A percentile compares a stretch with the other conserved stretches of the same genome.
Conservation (phyloP, 2,329 filamentous ascomycete genomes). For the Chalaropsis thielavioides region DNA sequence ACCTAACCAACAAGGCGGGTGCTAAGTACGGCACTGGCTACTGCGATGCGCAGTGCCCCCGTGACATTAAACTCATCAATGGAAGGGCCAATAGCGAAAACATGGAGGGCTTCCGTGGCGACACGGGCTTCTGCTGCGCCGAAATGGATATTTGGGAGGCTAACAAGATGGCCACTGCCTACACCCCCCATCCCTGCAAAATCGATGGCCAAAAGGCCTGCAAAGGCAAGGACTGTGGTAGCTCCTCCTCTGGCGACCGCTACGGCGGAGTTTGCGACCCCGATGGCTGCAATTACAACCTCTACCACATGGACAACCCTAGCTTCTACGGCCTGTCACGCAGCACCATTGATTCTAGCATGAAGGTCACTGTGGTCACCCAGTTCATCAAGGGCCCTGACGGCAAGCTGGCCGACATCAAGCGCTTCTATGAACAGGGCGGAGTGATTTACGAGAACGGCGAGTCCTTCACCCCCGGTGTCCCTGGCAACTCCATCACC, state of each 20-base stretch:
- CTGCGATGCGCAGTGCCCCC: slow-evolving; percentile 35
- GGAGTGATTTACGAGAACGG: slow-evolving; percentile 37
- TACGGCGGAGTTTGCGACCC: slow-evolving; percentile 47
- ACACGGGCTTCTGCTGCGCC: slow-evolving; percentile 38
- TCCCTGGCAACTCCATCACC: slow-evolving; percentile 46
- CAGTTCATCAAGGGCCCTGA: slow-evolving; percentile 32
- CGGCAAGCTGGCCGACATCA: slow-evolving; percentile 29
- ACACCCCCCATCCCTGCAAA: slow-evolving; percentile 42
- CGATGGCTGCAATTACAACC: slow-evolving; percentile 52
- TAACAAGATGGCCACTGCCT: slow-evolving; percentile 41
- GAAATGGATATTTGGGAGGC: slow-evolving; percentile 47
- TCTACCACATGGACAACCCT: slow-evolving; percentile 45
- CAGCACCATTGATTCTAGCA: slow-evolving; percentile 41
- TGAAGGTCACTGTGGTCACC: slow-evolving; percentile 46
- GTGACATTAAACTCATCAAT: slow-evolving; percentile 36
- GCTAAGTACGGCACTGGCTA: slow-evolving; percentile 43
- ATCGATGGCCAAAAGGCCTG: slow-evolving; percentile 20
- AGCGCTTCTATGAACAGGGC: slow-evolving; percentile 47
- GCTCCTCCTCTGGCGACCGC: slow-evolving; percentile 33
- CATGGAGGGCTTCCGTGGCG: slow-evolving; percentile 32
- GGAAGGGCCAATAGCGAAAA: slow-evolving; percentile 31
- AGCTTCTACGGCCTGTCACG: slow-evolving; percentile 47
- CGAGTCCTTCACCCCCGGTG: slow-evolving; percentile 24
- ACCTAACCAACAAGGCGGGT: slow-evolving; percentile 30
- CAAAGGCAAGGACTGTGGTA: slow-evolving; percentile 29